Evolutionary conservation across 2,329 filamentous ascomycete species (phyloP).

Genomic region (Endocalyx cinctus): DNA sequence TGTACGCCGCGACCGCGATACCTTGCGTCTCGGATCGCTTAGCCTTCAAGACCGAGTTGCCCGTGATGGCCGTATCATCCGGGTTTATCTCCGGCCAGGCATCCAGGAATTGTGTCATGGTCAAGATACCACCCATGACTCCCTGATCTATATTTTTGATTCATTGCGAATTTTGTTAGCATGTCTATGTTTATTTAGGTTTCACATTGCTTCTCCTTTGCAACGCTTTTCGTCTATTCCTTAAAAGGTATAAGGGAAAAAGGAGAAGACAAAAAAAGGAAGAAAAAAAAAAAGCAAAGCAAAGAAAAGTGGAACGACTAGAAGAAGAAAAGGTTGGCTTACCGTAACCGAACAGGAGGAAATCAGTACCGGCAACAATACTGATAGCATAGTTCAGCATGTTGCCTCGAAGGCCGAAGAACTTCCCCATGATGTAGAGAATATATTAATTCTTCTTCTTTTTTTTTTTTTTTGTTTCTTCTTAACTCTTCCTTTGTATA

Average conservation of each 20-base stretch:
- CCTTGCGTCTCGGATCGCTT: constrained; percentile 46
- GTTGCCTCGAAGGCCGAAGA: constrained; percentile 62
- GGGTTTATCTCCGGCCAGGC: constrained; percentile 52
- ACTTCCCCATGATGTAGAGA: constrained; percentile 32
- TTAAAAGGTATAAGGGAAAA: too few relatives aligned
- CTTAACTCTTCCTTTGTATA: too few relatives aligned
- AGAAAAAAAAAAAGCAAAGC: too few relatives aligned
- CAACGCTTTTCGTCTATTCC: too few relatives aligned
- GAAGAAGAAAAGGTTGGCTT: too few relatives aligned
- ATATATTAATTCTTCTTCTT: too few relatives aligned
- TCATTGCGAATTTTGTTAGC: too few relatives aligned
- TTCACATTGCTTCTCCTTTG: too few relatives aligned
- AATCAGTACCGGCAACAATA: constrained; percentile 68
- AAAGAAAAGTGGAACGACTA: too few relatives aligned
- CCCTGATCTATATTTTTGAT: constrained; percentile 59
- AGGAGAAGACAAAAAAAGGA: too few relatives aligned
- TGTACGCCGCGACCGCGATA: constrained; percentile 52
- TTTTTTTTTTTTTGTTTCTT: too few relatives aligned
- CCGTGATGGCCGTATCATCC: constrained; percentile 25
- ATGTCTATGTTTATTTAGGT: too few relatives aligned
- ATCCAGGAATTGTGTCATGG: constrained; percentile 56
- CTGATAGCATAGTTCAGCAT: constrained; percentile 65
- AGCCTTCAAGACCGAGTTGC: constrained; percentile 28
- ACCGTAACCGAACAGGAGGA: constrained; percentile 59
- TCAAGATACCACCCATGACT: constrained; percentile 72